A percentile compares a stretch with the other conserved stretches of the same genome.
Conservation (phyloP, 345 rosid species). For the Citrus inodora region DNA sequence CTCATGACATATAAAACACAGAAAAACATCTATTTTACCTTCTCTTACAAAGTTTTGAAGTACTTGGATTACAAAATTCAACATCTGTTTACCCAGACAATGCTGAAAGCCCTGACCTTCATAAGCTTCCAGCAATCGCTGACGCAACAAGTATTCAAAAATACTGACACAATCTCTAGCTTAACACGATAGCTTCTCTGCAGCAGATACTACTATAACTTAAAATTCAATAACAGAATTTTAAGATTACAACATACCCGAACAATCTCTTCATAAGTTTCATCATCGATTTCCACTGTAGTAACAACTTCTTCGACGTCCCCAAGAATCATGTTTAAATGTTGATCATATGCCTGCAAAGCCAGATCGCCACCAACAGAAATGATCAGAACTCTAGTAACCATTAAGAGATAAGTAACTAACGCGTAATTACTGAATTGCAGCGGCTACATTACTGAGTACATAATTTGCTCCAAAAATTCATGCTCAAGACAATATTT, state of each 20-base stretch:
- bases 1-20: neutral
- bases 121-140: neutral
- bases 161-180: neutral
- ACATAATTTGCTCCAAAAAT: neutral
- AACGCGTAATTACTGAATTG: neutral
- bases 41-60: neutral
- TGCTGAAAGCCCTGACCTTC: neutral
- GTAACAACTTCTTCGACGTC: conserved; percentile 97
- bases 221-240: neutral
- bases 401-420: neutral
- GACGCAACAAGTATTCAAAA: neutral
- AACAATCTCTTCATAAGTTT: conserved; percentile 97
- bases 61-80: neutral
- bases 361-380: conserved; percentile 1
- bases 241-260: conserved; percentile 51
- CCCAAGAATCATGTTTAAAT: conserved; percentile 98
- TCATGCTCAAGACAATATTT: neutral
- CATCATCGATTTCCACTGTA: conserved; percentile 96
- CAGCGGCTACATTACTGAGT: neutral
- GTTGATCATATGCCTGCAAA: conserved; percentile 97
- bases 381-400: conserved; percentile 6
- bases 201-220: neutral
- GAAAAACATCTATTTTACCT: neutral
- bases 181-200: neutral
- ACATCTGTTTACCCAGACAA: neutral